Evolutionary conservation across 169 alveolate genomes (phyloP).

Genomic region (Blepharisma undulans): DNA sequence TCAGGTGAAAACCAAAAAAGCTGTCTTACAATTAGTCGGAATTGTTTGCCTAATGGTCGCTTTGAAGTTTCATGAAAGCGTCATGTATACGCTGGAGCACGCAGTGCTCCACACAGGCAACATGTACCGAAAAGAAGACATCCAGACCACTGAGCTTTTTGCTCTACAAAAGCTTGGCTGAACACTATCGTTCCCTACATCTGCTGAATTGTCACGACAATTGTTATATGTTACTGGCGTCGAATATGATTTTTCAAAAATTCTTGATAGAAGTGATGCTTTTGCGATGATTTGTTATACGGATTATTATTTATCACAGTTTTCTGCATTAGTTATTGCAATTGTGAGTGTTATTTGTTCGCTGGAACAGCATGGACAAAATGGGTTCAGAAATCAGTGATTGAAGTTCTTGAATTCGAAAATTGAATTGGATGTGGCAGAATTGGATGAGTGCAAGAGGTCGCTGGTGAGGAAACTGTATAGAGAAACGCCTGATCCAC

Average conservation of each 20-base stretch:
- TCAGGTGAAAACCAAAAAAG: neutral
- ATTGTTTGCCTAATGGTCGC: conserved; percentile 38
- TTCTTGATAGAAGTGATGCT: conserved; percentile 31
- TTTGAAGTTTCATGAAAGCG: conserved; percentile 28
- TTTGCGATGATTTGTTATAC: conserved; percentile 32
- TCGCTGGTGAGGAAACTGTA: neutral
- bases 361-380: conserved; percentile 19
- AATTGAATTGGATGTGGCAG: neutral
- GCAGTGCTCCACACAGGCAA: conserved; percentile 25
- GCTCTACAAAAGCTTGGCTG: conserved; percentile 5
- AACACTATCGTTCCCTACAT: neutral
- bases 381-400: conserved; percentile 27
- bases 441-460: conserved; percentile 28
- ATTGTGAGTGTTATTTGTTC: neutral
- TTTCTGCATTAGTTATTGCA: conserved; percentile 13
- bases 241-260: conserved; percentile 19
- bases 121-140: conserved; percentile 29
- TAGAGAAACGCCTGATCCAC: conserved; percentile 23
- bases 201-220: conserved; percentile 32
- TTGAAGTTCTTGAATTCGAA: conserved; percentile 9
- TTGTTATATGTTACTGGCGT: conserved; percentile 30
- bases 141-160: conserved; percentile 16
- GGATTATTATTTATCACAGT: neutral
- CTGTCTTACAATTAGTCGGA: conserved; percentile 28
- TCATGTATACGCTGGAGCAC: neutral